Evolutionary conservation across 164 flowering plant species (phyloP).

Genomic region (Chimonanthus praecox): DNA sequence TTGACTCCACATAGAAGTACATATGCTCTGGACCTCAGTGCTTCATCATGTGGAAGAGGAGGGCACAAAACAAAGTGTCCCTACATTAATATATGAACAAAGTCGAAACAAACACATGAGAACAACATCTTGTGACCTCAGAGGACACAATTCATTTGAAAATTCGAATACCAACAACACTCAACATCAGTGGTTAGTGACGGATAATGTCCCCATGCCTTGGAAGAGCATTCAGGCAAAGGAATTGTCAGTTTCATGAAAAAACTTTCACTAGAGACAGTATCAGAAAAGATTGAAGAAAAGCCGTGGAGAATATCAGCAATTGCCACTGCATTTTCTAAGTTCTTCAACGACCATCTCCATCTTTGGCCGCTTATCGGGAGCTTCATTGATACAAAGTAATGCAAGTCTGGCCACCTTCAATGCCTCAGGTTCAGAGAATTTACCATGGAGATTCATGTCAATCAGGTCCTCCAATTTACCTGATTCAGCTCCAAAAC

Average conservation of each 20-base stretch:
- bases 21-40: not conserved
- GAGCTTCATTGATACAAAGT: slow-evolving; percentile 67
- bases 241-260: not conserved
- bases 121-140: not conserved
- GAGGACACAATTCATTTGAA: slow-evolving; percentile 1
- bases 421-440: slow-evolving; percentile 57
- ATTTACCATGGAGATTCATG: slow-evolving; percentile 54
- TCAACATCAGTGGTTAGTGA: slow-evolving; percentile 2
- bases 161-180: slow-evolving; percentile 1
- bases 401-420: slow-evolving; percentile 54
- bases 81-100: not conserved
- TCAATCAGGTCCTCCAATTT: slow-evolving; percentile 64
- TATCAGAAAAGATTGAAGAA: not conserved
- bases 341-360: slow-evolving; percentile 58
- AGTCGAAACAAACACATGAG: not conserved
- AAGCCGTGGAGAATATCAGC: not conserved
- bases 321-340: slow-evolving; percentile 1
- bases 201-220: not conserved
- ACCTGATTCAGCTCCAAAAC: slow-evolving; percentile 47
- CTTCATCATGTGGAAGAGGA: not conserved
- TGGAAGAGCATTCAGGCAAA: not conserved
- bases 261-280: not conserved
- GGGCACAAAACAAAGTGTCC: not conserved
- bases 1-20: no score
- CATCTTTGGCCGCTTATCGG: slow-evolving; percentile 60